A percentile compares a stretch with the other conserved stretches of the same genome.
phyloP scores from a whole-genome alignment of 2,329 filamentous ascomycete genomes.

The Diaporthe amygdali region DNA sequence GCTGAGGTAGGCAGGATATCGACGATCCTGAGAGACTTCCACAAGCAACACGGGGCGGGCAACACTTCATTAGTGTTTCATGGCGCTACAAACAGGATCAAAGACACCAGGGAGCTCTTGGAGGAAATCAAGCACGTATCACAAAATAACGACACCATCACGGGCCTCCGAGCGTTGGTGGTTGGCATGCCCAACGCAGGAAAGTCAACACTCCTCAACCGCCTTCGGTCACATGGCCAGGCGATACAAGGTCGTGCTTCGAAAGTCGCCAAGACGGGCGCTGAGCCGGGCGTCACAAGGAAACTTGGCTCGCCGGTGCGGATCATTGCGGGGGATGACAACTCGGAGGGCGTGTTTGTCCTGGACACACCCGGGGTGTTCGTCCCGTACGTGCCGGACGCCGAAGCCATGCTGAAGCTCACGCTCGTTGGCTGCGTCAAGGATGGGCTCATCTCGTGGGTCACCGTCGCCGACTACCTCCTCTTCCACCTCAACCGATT shows the following conservation, averaged over 20 bases:
- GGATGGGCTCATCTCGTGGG: slow-evolving; percentile 79
- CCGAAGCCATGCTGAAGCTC: slow-evolving; percentile 93
- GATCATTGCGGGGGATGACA: slow-evolving; percentile 58
- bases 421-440: slow-evolving; percentile 90
- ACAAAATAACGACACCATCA: slow-evolving; percentile 62
- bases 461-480: slow-evolving; percentile 87
- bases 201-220: slow-evolving; percentile 93
- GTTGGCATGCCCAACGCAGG: slow-evolving; percentile 99
- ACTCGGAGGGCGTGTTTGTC: slow-evolving; percentile 73
- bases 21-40: slow-evolving; percentile 41
- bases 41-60: slow-evolving; percentile 40
- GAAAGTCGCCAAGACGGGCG: slow-evolving; percentile 83
- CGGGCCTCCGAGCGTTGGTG: slow-evolving; percentile 83
- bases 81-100: slow-evolving; percentile 29
- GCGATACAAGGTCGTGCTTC: slow-evolving; percentile 41
- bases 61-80: slow-evolving; percentile 37
- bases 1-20: slow-evolving; percentile 34
- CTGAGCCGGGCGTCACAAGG: slow-evolving; percentile 87
- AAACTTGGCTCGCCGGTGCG: slow-evolving; percentile 85
- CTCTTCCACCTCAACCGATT: slow-evolving; percentile 81
- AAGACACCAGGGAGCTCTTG: slow-evolving; percentile 46
- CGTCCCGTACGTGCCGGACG: slow-evolving; percentile 84
- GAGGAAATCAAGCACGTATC: slow-evolving; percentile 57
- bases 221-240: slow-evolving; percentile 74
- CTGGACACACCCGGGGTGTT: slow-evolving; percentile 96